Conservation (phyloP, 208 protist genomes). For the Acanthamoeba lenticulata region DNA sequence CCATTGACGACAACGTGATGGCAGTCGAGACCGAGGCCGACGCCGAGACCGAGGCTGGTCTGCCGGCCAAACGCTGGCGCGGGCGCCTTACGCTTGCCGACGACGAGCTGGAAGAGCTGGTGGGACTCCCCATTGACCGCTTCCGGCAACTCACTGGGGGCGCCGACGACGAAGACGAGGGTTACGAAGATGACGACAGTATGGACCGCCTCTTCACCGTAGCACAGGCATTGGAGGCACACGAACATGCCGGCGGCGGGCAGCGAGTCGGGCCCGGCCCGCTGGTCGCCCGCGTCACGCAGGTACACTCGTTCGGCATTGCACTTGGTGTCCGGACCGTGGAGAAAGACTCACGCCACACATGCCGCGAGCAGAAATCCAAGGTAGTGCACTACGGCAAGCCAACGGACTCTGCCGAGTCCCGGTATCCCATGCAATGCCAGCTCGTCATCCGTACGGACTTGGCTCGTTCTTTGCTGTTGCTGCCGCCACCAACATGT, state of each 20-base stretch:
- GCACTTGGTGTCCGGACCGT: not conserved
- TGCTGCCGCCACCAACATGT: not conserved
- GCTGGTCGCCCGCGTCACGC: not conserved
- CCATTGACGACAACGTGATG: not conserved
- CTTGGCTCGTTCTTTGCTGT: too few species aligned
- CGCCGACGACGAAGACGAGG: not conserved
- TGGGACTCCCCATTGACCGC: not conserved
- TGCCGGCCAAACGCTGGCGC: not conserved
- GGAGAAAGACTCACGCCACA: not conserved
- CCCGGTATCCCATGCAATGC: conserved; percentile 23
- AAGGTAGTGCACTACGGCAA: conserved; percentile 62
- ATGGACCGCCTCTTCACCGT: conserved; percentile 8
- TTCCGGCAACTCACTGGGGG: not conserved
- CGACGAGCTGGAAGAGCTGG: conserved; percentile 19
- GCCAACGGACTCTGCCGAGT: not conserved
- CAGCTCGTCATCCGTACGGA: conserved; percentile 26
- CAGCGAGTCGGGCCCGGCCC: not conserved
- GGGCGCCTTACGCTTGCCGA: not conserved
- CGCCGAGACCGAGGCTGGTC: not conserved
- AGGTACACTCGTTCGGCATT: not conserved
- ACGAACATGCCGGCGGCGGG: not conserved
- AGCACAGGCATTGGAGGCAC: not conserved
- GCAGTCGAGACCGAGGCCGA: not conserved
- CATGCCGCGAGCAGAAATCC: not conserved
- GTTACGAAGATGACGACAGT: not conserved